Evolutionary conservation across 108 stramenopile genomes (phyloP).

Genomic region (Skeletonema menzelii): DNA sequence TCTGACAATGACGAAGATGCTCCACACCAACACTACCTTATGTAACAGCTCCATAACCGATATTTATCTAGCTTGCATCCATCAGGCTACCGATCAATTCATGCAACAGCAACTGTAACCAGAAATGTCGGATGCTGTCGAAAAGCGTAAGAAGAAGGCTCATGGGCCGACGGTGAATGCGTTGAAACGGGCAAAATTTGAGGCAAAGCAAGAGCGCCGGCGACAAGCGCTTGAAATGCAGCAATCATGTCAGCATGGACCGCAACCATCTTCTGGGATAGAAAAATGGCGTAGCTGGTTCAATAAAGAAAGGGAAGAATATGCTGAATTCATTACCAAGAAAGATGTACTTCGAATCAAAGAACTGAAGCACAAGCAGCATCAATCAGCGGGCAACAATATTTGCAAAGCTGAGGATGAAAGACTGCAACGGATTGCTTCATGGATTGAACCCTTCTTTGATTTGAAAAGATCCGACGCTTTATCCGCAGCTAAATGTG

Average conservation of each 20-base stretch:
- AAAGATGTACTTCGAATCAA: conserved; percentile 38
- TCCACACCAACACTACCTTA: too few relatives aligned
- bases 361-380: conserved; percentile 5
- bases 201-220: conserved; percentile 47
- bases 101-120: background rate
- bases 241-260: background rate
- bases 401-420: background rate
- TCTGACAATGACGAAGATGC: too few relatives aligned
- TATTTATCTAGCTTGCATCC: too few relatives aligned
- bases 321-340: conserved; percentile 30
- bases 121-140: conserved; percentile 2
- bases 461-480: conserved; percentile 39
- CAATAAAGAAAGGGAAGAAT: conserved; percentile 22
- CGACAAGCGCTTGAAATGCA: conserved; percentile 1
- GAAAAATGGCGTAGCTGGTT: conserved; percentile 17
- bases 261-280: background rate
- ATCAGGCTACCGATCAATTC: too few relatives aligned
- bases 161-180: conserved; percentile 48
- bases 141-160: conserved; percentile 16
- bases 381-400: background rate
- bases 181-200: conserved; percentile 44
- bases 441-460: conserved; percentile 47
- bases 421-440: conserved; percentile 33
- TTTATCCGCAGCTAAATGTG: background rate
- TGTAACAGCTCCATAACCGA: too few relatives aligned